Evolutionary conservation across 306 rosid species (phyloP), one percentile per base, ranked within the genome.

Genomic region (Inga oerstediana): DNA sequence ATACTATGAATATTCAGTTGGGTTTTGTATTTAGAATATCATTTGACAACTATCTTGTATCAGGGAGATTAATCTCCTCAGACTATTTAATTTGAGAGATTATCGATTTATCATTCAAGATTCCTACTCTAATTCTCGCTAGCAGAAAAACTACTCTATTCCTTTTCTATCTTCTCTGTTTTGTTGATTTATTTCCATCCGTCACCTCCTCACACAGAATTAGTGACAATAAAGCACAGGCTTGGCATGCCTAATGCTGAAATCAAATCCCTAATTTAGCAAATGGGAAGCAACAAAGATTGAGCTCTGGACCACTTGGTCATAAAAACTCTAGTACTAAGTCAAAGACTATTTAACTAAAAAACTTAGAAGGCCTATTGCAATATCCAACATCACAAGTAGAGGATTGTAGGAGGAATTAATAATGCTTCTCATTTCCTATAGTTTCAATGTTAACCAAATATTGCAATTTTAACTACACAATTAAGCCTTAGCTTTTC

Each of bases 391-490:
- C 15, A 73, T 62, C 73, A 41, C 64, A 81, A 54, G 66, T 75
- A 48, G 24, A 37, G 80, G 82, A 78, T 30, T 71, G 54, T 8
- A 81, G 32, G 30, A 77, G 72, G 43, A 61, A 61, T 39, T 13
- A 27, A 14, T 77, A 24, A 41, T 24, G 27, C 58, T 43, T 41
- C 41, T 43, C 37, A 69, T 48, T 48, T 37, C 19, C 39, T 64
- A 75, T 22, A 62, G 78, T 78, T 77, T 24, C 74, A 3, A 51
- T 44, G 79, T 70, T 34, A 61, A 80, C 54, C 46, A 77, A 30
- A 77, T 64, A 3, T 52, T 49, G 54, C 58, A 76, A 80, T 73
- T 58, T 68, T 61, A 80, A 80, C 72, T 51, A 43, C 54, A 48
- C 54, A 48, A 12, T 48, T 48, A 48, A 48, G 16, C 17, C 16